Evolutionary conservation across 2,329 filamentous ascomycete species (phyloP), one percentile per base, ranked within the genome.

Genomic region (Clarireedia monteithiana): DNA sequence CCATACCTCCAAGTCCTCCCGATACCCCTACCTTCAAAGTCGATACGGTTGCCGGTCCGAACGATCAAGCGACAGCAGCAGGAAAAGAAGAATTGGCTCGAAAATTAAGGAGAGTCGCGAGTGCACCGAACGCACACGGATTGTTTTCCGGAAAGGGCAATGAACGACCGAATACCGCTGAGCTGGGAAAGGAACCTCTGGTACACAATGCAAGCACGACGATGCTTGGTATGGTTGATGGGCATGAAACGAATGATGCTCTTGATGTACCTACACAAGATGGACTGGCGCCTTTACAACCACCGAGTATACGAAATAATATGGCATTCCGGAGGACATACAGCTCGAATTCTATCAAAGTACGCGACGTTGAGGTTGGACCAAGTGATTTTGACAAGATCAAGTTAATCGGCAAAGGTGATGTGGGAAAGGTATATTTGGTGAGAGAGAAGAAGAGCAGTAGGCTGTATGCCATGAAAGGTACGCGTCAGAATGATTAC

Each of bases 321-420:
- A 78, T 89, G 49, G 84, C 89, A 20, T 99, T 96, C 74, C 81
- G 94, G 67, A 83, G 94, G 70, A 99, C 94, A 2, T 99, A 99
- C 72, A 97, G 94, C 73, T 96, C 92, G 63, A 99, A 97, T 72
- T 97, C 94, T 42, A 99, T 99, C 78, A 99, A 99, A 74, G 89
- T 97, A 63, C 84, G 94, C 66, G 91, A 96, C 70, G 94, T 99
- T 48, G 94, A 99, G 73, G 94, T 99, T 38, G 89, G 91, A 0
- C 94, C 94, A 0, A 80, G 88, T 60, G 97, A 92, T 70, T 99
- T 99, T 67, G 94, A 99, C 78, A 99, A 99, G 82, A 96, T 99
- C 73, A 99, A 99, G 73, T 80, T 99, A 73, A 96, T 99, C 68
- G 94, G 94, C 56, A 99, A 99, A 76, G 94, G 94, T 57, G 94